phyloP scores from a whole-genome alignment of 176 grass and related monocot genomes.

The Phoenix roebelenii region DNA sequence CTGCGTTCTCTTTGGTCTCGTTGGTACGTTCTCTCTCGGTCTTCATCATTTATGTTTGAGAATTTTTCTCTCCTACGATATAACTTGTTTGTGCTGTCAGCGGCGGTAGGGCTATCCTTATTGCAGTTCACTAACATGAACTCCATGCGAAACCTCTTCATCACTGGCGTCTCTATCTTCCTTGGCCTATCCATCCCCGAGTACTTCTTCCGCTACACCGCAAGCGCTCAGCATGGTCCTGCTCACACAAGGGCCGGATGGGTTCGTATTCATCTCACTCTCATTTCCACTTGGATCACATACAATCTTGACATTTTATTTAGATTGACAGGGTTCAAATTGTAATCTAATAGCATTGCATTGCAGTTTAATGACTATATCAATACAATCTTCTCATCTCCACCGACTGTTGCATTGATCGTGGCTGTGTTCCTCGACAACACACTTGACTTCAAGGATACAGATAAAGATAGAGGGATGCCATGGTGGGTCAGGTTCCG shows the following conservation, averaged over 20 bases:
- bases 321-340: no score
- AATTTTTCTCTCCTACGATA: background rate
- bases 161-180: conserved; percentile 87
- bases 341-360: no score
- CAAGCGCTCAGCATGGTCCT: conserved; percentile 63
- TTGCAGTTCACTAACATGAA: conserved; percentile 99
- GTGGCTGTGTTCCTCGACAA: conserved; percentile 51
- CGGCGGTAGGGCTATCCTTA: conserved; percentile 87
- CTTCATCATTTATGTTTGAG: no score
- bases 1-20: conserved; percentile 84
- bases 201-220: conserved; percentile 86
- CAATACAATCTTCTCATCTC: no score
- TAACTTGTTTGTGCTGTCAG: conserved; percentile 25
- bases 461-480: conserved; percentile 51
- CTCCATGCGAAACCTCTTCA: conserved; percentile 98
- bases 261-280: conserved; percentile 35
- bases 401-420: conserved; percentile 29
- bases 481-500: conserved; percentile 69
- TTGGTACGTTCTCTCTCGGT: conserved; percentile 31
- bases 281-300: background rate
- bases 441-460: conserved; percentile 42
- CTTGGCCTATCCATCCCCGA: conserved; percentile 89
- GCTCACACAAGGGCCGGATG: conserved; percentile 81
- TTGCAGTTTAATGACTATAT: no score
- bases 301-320: no score